Percentiles rank a stretch among this genome's conserved stretches.
These are phyloP conservation scores for Infundibulicybe gibba DNA, from an alignment of 768 basidiomycete species.

Conservation along the genomic window DNA sequence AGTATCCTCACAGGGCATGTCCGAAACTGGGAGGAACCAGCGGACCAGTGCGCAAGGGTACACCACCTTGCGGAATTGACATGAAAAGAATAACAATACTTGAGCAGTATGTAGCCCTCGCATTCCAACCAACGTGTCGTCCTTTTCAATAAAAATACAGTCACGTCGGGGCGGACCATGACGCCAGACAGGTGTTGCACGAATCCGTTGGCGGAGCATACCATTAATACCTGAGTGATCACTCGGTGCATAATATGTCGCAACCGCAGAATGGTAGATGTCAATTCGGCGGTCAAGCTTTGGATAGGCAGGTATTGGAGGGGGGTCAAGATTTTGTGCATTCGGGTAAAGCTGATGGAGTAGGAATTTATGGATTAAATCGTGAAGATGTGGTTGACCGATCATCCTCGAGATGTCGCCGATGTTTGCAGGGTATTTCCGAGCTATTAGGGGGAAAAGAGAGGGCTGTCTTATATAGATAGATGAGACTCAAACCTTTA, in stretches of 20 bases:
- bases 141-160: slow-evolving; percentile 8
- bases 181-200: not conserved
- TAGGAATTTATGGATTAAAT: too few species aligned
- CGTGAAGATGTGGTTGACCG: too few species aligned
- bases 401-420: too few species aligned
- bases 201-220: slow-evolving; percentile 10
- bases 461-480: too few species aligned
- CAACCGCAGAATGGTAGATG: slow-evolving; percentile 7
- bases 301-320: not conserved
- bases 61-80: not conserved
- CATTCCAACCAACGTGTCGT: slow-evolving; percentile 5
- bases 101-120: slow-evolving; percentile 9
- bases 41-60: slow-evolving; percentile 14
- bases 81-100: slow-evolving; percentile 11
- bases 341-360: not conserved
- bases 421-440: too few species aligned
- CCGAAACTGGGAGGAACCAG: slow-evolving; percentile 11
- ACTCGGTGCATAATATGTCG: slow-evolving; percentile 12
- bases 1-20: slow-evolving; percentile 12
- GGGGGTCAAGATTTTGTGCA: too few species aligned
- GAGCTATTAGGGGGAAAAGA: too few species aligned
- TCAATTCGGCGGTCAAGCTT: not conserved
- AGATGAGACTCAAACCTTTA: too few species aligned
- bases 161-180: slow-evolving; percentile 4
- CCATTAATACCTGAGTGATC: slow-evolving; percentile 10